phyloP scores from a whole-genome alignment of 176 grass and related monocot genomes.

The Paspalum vaginatum region DNA sequence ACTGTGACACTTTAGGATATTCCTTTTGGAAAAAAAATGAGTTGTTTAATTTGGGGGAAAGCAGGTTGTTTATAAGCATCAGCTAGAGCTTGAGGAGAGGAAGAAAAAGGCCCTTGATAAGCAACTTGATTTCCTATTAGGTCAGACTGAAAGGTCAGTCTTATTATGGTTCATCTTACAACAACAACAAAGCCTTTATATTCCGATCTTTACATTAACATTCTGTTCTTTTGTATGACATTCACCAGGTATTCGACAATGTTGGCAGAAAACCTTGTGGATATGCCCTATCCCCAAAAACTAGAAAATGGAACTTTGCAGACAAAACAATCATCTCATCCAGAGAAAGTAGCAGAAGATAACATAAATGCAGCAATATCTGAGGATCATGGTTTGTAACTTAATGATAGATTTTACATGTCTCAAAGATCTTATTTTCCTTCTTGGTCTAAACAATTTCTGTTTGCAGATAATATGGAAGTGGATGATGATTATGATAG shows the following conservation, averaged over 20 bases:
- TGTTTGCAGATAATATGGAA: conserved; percentile 58
- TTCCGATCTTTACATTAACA: conserved; percentile 7
- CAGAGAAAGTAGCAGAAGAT: conserved; percentile 47
- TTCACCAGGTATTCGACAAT: conserved; percentile 92
- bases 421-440: conserved; percentile 13
- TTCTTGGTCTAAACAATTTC: conserved; percentile 35
- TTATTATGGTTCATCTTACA: conserved; percentile 4
- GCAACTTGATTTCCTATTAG: conserved; percentile 97
- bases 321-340: conserved; percentile 52
- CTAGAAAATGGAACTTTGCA: conserved; percentile 37
- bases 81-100: conserved; percentile 89
- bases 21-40: conserved; percentile 28
- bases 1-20: conserved; percentile 5
- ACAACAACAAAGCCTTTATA: neutral
- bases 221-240: conserved; percentile 34
- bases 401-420: conserved; percentile 32
- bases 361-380: conserved; percentile 35
- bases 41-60: conserved; percentile 25
- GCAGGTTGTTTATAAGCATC: conserved; percentile 96
- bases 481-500: conserved; percentile 73
- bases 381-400: conserved; percentile 49
- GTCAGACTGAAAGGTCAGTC: conserved; percentile 86
- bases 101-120: conserved; percentile 96
- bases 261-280: conserved; percentile 97
- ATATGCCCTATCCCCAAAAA: conserved; percentile 56